Evolutionary conservation across 106 monocot genomes (phyloP), one percentile per base, ranked within the genome.

Genomic region (Agapanthus africanus): DNA sequence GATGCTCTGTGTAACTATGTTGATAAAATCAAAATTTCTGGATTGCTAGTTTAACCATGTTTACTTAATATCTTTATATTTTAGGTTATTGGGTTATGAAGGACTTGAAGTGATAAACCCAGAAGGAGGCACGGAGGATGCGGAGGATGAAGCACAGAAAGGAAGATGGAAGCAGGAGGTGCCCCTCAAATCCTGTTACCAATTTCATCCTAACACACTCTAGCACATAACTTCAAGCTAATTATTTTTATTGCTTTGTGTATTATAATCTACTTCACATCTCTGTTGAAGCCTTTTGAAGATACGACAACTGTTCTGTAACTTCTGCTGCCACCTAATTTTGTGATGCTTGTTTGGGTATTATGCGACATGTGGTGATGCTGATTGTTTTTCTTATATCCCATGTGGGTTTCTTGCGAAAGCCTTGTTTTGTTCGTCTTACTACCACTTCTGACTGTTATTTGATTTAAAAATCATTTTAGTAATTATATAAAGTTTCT

Each of bases 141-240:
- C 90, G 4, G 93, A 90, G 64, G 84, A 72, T 54, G 93, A 93
- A 74, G 90, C 93, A 32, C 74, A 78, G 52, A 79, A 87, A 60
- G 93, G 93, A 67, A 76, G 93, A 78, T 93, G 93, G 93, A 93
- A 84, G 64, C 77, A 90, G 70, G 93, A 93, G 90, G 93, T n/a
- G 27, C 22, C 34, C 4, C 33, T 62, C 11, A 36, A 36, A n/a
- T 36, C 36, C 35, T 61, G n/a, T 23, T 6, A 34, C n/a, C n/a
- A 10, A 57, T 57, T 57, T 57, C 56, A 57, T 27, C 4, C 30
- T 14, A 44, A 11, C 44, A 14, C 44, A 44, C 13, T 14, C 16
- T 14, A 1, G 16, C 4, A 9, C 13, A 44, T 44, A n/a, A n/a
- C n/a, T 44, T 44, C 44, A 6, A 9, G 44, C 44, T 14, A 9